Evolutionary conservation across 148 eudicot genomes (phyloP).

Genomic region (Rhododendron molle): DNA sequence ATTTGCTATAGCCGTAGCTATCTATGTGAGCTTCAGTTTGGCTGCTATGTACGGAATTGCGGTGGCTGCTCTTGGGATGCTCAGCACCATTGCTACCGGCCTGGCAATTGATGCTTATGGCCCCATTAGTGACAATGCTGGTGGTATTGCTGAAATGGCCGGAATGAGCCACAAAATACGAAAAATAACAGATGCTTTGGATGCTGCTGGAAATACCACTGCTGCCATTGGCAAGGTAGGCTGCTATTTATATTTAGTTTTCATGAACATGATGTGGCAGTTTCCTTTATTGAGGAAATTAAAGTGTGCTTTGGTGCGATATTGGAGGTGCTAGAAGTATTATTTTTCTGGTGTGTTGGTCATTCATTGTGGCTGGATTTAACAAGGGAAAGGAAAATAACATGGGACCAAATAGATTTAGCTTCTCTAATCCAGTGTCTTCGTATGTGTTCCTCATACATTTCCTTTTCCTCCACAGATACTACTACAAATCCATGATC

Average conservation of each 20-base stretch:
- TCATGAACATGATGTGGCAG: neutral
- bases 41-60: constrained; percentile 23
- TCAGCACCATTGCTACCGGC: constrained; percentile 17
- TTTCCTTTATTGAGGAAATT: neutral
- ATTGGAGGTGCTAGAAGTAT: neutral
- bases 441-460: neutral
- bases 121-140: constrained; percentile 17
- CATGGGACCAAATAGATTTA: neutral
- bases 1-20: constrained; percentile 15
- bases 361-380: neutral
- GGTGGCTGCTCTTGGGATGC: constrained; percentile 16
- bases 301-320: neutral
- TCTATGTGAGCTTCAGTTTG: constrained; percentile 22
- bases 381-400: neutral
- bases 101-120: constrained; percentile 19
- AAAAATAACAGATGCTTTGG: constrained; percentile 17
- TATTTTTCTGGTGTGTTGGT: neutral
- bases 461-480: neutral
- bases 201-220: constrained; percentile 19
- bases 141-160: constrained; percentile 19
- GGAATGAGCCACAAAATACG: constrained; percentile 19
- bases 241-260: neutral
- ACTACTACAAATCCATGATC: neutral
- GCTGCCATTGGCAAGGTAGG: constrained; percentile 19
- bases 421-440: neutral